These are phyloP conservation scores for Wickerhamiella azymoides DNA, from an alignment of 805 yeast genomes.

Conservation along the genomic window DNA sequence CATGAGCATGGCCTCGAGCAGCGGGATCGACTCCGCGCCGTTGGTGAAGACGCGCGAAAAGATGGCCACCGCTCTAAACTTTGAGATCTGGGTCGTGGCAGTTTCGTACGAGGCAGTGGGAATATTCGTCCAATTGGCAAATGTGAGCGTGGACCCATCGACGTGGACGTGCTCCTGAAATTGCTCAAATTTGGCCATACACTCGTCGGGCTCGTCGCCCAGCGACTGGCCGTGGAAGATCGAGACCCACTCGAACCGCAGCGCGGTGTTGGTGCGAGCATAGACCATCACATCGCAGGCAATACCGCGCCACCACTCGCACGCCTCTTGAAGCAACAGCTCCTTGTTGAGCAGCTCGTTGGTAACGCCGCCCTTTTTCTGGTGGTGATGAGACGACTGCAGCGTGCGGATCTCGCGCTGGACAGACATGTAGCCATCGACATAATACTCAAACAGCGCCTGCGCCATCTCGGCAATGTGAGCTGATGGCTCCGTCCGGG, in stretches of 20 bases:
- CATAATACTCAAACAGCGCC: constrained; percentile 16
- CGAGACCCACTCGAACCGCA: constrained; percentile 37
- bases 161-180: constrained; percentile 13
- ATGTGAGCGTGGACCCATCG: constrained; percentile 26
- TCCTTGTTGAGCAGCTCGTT: constrained; percentile 10
- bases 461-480: constrained; percentile 8
- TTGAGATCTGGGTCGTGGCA: constrained; percentile 50
- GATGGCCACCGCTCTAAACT: constrained; percentile 52
- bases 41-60: constrained; percentile 38
- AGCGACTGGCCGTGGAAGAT: constrained; percentile 33
- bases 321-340: background rate
- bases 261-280: background rate
- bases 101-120: constrained; percentile 39
- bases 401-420: constrained; percentile 5
- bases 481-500: background rate
- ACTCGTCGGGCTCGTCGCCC: constrained; percentile 26
- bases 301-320: constrained; percentile 14
- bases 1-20: constrained; percentile 26
- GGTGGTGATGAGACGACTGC: constrained; percentile 20
- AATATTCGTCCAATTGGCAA: constrained; percentile 47
- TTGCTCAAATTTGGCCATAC: constrained; percentile 18
- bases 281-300: constrained; percentile 11
- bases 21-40: constrained; percentile 11
- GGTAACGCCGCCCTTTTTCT: constrained; percentile 3
- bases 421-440: constrained; percentile 14